A percentile compares a stretch with the other conserved stretches of the same genome.
Evolutionary conservation across 2,329 filamentous ascomycete species (phyloP).

Genomic region (Cordyceps javanica): DNA sequence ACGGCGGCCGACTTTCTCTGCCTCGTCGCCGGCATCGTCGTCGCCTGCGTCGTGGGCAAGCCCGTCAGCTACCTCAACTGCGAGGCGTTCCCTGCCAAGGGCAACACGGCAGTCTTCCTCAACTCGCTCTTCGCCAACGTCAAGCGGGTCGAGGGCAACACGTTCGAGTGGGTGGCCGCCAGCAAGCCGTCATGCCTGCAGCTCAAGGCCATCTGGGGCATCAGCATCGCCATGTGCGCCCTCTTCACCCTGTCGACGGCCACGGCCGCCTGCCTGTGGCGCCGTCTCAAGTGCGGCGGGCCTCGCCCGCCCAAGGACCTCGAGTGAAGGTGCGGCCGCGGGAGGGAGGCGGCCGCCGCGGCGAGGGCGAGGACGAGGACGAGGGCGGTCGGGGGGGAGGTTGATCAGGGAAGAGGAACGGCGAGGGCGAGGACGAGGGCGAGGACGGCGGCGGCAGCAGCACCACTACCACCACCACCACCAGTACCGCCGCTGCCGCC

Average conservation of each 20-base stretch:
- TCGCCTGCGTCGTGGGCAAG: conserved; percentile 71
- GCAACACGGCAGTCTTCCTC: conserved; percentile 39
- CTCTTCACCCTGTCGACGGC: conserved; percentile 60
- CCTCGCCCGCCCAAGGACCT: conserved; percentile 37
- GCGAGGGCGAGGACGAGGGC: neutral
- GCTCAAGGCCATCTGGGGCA: conserved; percentile 82
- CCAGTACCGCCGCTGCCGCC: neutral
- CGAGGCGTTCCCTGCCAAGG: conserved; percentile 38
- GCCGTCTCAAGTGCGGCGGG: conserved; percentile 41
- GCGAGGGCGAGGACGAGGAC: conserved; percentile 10
- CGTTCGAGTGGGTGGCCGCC: conserved; percentile 42
- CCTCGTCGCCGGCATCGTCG: conserved; percentile 70
- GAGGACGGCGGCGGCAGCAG: too few relatives aligned
- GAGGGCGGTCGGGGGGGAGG: too few relatives aligned
- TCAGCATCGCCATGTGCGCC: conserved; percentile 72
- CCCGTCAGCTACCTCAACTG: conserved; percentile 77
- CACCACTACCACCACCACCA: too few relatives aligned
- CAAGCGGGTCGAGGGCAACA: conserved; percentile 25
- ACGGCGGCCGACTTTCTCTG: conserved; percentile 61
- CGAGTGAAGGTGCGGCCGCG: conserved; percentile 46
- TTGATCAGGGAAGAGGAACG: neutral
- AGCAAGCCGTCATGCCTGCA: conserved; percentile 66
- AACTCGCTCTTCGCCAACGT: conserved; percentile 37
- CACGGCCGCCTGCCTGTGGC: conserved; percentile 56
- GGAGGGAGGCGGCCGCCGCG: conserved; percentile 22